Evolutionary conservation across 2,329 filamentous ascomycete species (phyloP).

Genomic region (Cadophora luteo-olivacea): DNA sequence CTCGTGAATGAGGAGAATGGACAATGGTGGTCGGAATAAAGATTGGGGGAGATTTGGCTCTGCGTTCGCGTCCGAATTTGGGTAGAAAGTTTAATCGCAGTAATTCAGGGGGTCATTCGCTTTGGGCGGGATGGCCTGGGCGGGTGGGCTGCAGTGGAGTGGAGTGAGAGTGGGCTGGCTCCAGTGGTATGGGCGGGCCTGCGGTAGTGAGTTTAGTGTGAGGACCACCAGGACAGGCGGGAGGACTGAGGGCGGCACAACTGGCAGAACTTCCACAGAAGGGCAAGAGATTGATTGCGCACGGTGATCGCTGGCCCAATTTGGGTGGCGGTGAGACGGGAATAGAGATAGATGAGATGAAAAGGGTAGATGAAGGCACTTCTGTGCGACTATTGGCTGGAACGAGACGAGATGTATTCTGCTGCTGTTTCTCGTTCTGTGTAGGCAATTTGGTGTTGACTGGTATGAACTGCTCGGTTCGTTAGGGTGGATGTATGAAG

Average conservation of each 20-base stretch:
- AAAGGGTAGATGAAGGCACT: background rate
- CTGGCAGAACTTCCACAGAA: background rate
- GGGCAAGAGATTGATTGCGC: background rate
- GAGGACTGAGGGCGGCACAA: background rate
- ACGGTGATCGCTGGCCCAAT: constrained; percentile 12
- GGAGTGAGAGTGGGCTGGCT: background rate
- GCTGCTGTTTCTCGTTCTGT: background rate
- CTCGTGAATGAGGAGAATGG: constrained; percentile 9
- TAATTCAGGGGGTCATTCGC: constrained; percentile 20
- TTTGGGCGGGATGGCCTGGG: constrained; percentile 2
- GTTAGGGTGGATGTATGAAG: background rate
- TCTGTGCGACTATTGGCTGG: constrained; percentile 22
- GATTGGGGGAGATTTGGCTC: constrained; percentile 9
- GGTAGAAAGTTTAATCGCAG: constrained; percentile 23
- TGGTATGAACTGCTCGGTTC: background rate
- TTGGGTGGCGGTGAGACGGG: constrained; percentile 19
- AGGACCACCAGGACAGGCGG: background rate
- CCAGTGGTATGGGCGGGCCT: background rate
- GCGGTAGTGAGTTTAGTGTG: constrained; percentile 1
- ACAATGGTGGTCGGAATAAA: background rate
- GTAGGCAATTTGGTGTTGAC: background rate
- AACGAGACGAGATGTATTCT: constrained; percentile 10
- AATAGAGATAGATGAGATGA: background rate
- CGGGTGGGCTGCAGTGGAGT: background rate
- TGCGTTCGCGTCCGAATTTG: constrained; percentile 23